Evolutionary conservation across 495 filamentous ascomycete species (phyloP).

Genomic region (Tuber aestivum): DNA sequence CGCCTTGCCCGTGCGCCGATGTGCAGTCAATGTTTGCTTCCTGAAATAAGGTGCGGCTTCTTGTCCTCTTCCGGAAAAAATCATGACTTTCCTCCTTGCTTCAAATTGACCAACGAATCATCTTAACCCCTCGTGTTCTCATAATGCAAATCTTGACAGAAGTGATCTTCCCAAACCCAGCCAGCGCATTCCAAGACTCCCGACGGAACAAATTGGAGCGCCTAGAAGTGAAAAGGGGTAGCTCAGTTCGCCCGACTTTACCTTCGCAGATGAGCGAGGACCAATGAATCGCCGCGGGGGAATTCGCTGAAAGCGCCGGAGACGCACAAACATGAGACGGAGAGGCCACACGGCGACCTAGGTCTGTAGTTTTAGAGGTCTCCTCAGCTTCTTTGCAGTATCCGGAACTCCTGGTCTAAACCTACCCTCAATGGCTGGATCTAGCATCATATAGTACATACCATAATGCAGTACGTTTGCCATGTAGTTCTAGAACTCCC

Average conservation of each 20-base stretch:
- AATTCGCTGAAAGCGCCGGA: background rate
- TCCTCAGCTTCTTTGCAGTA: background rate
- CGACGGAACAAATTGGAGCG: background rate
- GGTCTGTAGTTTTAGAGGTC: background rate
- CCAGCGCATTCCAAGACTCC: background rate
- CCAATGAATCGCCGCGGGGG: background rate
- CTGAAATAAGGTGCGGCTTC: background rate
- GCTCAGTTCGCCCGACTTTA: background rate
- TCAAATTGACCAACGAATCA: background rate
- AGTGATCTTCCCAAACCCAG: background rate
- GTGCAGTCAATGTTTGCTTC: background rate
- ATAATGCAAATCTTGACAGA: background rate
- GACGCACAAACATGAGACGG: background rate
- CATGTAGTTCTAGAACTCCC: background rate
- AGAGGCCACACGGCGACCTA: background rate
- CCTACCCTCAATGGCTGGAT: background rate
- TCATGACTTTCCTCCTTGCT: background rate
- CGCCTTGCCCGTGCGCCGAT: background rate
- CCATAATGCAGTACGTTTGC: background rate
- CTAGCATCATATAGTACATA: background rate
- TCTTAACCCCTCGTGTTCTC: background rate
- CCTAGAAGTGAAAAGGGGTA: background rate
- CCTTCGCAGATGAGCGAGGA: background rate
- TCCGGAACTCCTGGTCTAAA: background rate
- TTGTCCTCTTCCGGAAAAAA: background rate